phyloP scores from a whole-genome alignment of 768 basidiomycete genomes.

The Pleurotus citrinopileatus region DNA sequence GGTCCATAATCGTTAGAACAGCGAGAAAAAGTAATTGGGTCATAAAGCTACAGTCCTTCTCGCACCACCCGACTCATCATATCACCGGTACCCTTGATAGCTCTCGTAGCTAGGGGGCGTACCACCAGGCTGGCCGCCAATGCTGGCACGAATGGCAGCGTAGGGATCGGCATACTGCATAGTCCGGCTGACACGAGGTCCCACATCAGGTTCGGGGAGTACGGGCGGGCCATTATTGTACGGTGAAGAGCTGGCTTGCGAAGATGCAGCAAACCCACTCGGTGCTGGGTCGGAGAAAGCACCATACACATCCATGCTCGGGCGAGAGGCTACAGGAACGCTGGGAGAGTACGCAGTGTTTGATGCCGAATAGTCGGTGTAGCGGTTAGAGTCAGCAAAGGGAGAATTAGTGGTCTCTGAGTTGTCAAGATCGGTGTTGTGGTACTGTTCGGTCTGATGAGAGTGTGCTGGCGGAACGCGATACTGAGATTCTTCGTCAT shows the following conservation, averaged over 20 bases:
- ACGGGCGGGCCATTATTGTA: constrained; percentile 28
- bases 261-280: constrained; percentile 56
- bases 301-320: constrained; percentile 85
- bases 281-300: constrained; percentile 90
- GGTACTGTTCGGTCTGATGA: constrained; percentile 20
- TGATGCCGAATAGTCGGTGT: constrained; percentile 33
- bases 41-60: constrained; percentile 11
- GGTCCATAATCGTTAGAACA: not conserved
- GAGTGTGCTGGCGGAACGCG: constrained; percentile 41
- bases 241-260: constrained; percentile 19
- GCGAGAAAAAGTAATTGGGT: constrained; percentile 3
- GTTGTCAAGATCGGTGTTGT: constrained; percentile 25
- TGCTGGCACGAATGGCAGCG: constrained; percentile 69
- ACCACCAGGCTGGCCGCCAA: constrained; percentile 32
- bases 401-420: constrained; percentile 33
- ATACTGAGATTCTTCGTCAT: constrained; percentile 52
- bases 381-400: constrained; percentile 55
- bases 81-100: constrained; percentile 49
- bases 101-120: constrained; percentile 48
- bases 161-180: constrained; percentile 95
- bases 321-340: constrained; percentile 38
- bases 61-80: constrained; percentile 4
- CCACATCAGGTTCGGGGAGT: constrained; percentile 41
- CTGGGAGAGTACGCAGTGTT: constrained; percentile 22
- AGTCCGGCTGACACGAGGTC: constrained; percentile 73